Percentiles rank a stretch among this genome's conserved stretches.
Evolutionary conservation across 331 rosid genomes (phyloP).

Genomic region (Rosa hybrid): DNA sequence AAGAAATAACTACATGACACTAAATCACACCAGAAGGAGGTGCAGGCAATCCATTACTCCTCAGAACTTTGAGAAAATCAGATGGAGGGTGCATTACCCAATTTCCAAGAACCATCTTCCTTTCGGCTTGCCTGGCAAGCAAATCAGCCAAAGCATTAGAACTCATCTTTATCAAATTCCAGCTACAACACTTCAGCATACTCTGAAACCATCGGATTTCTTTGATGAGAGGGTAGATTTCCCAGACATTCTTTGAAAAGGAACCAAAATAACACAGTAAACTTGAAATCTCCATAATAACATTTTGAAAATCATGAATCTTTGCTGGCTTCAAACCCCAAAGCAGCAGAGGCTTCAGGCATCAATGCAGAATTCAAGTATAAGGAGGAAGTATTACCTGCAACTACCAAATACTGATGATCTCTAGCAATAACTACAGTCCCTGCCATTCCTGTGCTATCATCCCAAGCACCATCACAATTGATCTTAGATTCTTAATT

Average conservation of each 20-base stretch:
- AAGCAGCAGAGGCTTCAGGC: not conserved
- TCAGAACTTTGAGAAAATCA: too few species aligned
- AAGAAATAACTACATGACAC: not conserved
- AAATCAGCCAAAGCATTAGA: too few species aligned
- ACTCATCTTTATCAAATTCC: too few species aligned
- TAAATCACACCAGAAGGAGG: not conserved
- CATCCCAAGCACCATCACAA: too few species aligned
- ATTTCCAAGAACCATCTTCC: not conserved
- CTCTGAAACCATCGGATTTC: too few species aligned
- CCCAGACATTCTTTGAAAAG: not conserved
- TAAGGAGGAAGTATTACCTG: not conserved
- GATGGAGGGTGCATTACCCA: not conserved
- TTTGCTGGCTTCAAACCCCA: not conserved
- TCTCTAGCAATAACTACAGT: not conserved
- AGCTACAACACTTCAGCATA: too few species aligned
- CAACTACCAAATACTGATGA: too few species aligned
- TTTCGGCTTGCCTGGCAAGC: not conserved
- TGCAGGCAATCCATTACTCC: not conserved
- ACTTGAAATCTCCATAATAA: not conserved
- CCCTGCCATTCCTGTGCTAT: too few species aligned
- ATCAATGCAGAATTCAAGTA: not conserved
- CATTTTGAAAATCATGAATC: not conserved
- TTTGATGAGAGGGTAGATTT: not conserved
- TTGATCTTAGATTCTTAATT: not conserved
- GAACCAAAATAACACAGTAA: not conserved